Percentiles rank a stretch among this genome's conserved stretches.
Evolutionary conservation across 2,329 filamentous ascomycete species (phyloP).

Genomic region (Ophiostoma himal-ulmi): DNA sequence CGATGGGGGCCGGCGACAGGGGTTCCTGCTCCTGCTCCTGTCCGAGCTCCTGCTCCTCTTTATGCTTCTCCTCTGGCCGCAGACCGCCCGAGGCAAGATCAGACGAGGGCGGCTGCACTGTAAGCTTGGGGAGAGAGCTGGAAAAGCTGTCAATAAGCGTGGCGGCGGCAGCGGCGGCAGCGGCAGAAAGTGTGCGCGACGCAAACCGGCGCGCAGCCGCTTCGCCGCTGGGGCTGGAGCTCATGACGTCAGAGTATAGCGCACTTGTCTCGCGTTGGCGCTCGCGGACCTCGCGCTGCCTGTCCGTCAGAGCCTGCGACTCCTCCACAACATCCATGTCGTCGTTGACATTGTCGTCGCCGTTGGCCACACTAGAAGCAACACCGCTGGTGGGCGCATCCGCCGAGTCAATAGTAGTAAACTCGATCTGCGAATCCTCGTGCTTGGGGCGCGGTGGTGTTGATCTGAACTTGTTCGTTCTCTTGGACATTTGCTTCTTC

Average conservation of each 20-base stretch:
- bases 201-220: neutral
- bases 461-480: conserved; percentile 27
- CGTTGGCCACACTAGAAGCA: conserved; percentile 24
- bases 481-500: conserved; percentile 2
- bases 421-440: conserved; percentile 76
- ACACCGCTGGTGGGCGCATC: conserved; percentile 33
- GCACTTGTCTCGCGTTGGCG: conserved; percentile 61
- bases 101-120: conserved; percentile 9
- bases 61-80: conserved; percentile 12
- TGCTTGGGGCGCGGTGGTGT: conserved; percentile 56
- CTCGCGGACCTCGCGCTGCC: conserved; percentile 70
- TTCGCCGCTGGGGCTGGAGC: conserved; percentile 44
- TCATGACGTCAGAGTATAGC: conserved; percentile 61
- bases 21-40: conserved; percentile 7
- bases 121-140: conserved; percentile 2
- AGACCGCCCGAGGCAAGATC: conserved; percentile 10
- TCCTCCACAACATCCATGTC: conserved; percentile 36
- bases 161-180: neutral
- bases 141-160: neutral
- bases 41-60: neutral
- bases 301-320: conserved; percentile 71
- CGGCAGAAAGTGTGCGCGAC: conserved; percentile 14
- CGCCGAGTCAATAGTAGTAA: conserved; percentile 59
- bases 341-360: neutral
- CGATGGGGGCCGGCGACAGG: conserved; percentile 4